phyloP scores from a whole-genome alignment of 805 yeast genomes.

The Ogataea ramenticola region DNA sequence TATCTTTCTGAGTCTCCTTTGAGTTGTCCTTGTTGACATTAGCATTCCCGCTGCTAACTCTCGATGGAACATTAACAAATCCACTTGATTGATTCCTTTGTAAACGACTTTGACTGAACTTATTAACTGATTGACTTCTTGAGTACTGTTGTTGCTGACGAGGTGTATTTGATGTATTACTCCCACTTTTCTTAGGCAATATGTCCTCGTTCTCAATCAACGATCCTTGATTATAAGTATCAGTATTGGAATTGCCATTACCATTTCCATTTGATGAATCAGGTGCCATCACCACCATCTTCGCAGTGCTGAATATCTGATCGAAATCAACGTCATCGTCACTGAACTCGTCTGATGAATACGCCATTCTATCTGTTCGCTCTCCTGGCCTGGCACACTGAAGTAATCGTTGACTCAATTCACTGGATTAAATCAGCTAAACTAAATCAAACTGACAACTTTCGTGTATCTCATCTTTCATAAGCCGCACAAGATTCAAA shows the following conservation, averaged over 20 bases:
- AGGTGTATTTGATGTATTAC: neutral
- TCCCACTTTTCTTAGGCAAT: neutral
- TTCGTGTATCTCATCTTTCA: conserved; percentile 3
- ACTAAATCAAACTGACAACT: neutral
- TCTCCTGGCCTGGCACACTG: too few relatives aligned
- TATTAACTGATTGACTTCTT: neutral
- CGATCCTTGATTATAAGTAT: neutral
- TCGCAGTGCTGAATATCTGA: neutral
- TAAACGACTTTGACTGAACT: neutral
- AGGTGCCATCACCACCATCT: neutral
- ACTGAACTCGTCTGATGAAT: conserved; percentile 20
- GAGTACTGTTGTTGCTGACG: neutral
- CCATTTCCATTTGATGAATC: too few relatives aligned
- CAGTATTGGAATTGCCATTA: neutral
- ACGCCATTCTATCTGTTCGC: conserved; percentile 4
- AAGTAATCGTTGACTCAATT: too few relatives aligned
- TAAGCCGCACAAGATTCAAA: neutral
- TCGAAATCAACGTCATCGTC: conserved; percentile 25
- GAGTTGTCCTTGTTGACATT: neutral
- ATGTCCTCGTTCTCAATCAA: neutral
- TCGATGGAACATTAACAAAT: neutral
- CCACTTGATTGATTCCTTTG: neutral
- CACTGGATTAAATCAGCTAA: too few relatives aligned
- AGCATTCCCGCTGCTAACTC: neutral
- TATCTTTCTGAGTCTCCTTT: too few relatives aligned